phyloP scores from a whole-genome alignment of 208 protist genomes.

The Leishmania lainsoni region DNA sequence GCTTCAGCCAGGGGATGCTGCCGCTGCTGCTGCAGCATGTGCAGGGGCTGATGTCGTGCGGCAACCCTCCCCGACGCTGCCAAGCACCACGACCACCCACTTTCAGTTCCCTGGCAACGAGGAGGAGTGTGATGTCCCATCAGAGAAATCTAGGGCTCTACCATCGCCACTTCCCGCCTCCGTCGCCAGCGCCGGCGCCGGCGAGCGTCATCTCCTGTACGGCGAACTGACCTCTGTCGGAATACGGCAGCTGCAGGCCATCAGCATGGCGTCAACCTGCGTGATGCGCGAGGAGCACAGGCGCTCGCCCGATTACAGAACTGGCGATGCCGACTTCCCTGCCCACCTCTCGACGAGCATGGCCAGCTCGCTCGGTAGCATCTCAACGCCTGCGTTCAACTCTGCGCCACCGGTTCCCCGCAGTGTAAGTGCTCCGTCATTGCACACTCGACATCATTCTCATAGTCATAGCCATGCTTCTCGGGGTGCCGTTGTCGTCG shows the following conservation, averaged over 20 bases:
- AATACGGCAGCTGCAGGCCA: slow-evolving; percentile 58
- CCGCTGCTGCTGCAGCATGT: background rate
- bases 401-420: background rate
- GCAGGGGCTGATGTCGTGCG: background rate
- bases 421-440: background rate
- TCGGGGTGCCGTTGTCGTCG: slow-evolving; percentile 34
- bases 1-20: slow-evolving; percentile 37
- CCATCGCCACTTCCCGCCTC: background rate
- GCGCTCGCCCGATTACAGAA: slow-evolving; percentile 8
- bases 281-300: slow-evolving; percentile 16
- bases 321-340: background rate
- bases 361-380: background rate
- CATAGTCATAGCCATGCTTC: background rate
- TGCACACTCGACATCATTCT: background rate
- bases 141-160: background rate
- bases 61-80: background rate
- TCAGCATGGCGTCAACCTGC: slow-evolving; percentile 30
- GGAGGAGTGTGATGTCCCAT: background rate
- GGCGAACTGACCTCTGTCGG: slow-evolving; percentile 74
- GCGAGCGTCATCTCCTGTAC: slow-evolving; percentile 51
- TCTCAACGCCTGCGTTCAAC: background rate
- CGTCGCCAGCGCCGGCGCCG: background rate
- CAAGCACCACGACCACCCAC: background rate
- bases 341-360: background rate
- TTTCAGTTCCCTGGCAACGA: background rate